Evolutionary conservation across 257 asterid genomes (phyloP).

Genomic region (Penstemon eatonii): DNA sequence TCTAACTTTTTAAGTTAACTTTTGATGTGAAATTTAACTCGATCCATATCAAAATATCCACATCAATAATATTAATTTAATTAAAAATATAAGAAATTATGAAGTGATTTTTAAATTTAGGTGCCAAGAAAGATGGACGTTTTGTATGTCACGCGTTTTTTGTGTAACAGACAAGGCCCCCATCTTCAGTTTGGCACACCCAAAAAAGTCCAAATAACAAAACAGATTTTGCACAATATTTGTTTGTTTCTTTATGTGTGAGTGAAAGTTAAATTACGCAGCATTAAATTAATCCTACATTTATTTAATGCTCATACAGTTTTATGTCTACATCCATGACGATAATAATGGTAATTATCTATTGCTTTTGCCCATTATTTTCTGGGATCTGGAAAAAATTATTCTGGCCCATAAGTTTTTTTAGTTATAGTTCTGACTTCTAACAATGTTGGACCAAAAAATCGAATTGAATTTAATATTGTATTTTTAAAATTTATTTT

Average conservation of each 20-base stretch:
- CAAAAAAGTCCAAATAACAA: conserved; percentile 15
- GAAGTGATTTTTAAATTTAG: too few relatives aligned
- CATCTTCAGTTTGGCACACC: conserved; percentile 25
- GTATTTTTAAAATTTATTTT: neutral
- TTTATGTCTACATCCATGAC: conserved; percentile 33
- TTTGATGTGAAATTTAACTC: neutral
- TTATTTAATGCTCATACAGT: conserved; percentile 25
- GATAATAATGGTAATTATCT: conserved; percentile 18
- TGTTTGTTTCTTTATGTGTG: conserved; percentile 2
- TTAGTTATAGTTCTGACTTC: neutral
- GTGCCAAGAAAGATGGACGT: neutral
- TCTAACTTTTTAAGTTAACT: too few relatives aligned
- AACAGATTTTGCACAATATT: conserved; percentile 7
- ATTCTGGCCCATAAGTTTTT: neutral
- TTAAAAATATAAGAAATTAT: too few relatives aligned
- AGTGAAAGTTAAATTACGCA: neutral
- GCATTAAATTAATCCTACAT: neutral
- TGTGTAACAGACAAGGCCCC: conserved; percentile 34
- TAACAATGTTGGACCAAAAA: too few relatives aligned
- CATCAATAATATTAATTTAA: too few relatives aligned
- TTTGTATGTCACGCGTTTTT: conserved; percentile 36
- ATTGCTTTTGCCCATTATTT: conserved; percentile 7
- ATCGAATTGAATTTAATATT: neutral
- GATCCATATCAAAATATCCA: neutral
- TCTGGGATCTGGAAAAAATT: neutral